Base-by-base conservation (phyloP, 768 basidiomycete species). In the Rhodotorula graminis region DNA sequence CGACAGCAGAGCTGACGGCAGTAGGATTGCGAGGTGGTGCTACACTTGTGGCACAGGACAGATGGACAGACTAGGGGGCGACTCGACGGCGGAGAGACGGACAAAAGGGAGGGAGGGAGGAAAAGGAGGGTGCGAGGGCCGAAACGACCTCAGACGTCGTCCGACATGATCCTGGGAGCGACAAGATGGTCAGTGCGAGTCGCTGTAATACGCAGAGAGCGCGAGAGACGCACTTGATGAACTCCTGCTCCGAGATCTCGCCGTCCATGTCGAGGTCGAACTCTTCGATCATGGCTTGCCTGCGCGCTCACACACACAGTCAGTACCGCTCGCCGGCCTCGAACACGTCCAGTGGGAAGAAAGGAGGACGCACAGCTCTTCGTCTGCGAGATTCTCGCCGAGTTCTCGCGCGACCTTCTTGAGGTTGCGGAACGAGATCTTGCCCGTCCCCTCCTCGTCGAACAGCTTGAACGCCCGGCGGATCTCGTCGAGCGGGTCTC, bases 191-290 rank as follows among this genome's bases (percentile, higher is more conserved):
- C 11, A 37, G 53, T n/a, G 0, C 37, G 62, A 27, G 49, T 12
- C 19, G 4, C 29, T 46, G 4, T 23, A 1, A 19, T 2, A 18
- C 14, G 5, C 18, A 37, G 37, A 37, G 37, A 37, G 29, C 3
- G n/a, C 33, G 12, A 25, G 16, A 9, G 37, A 55, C 68, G 23
- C 10, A 73, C 75, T 68, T 73, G 59, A 79, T 76, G 83, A 99
- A 98, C 81, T 99, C 96, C 79, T 91, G 88, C 80, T 94, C 90
- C 79, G 88, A 93, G 81, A 98, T 98, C 83, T 95, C 95, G 42
- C 94, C 93, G 76, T 99, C 96, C 80, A 93, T 89, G 83, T 99
- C 96, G 37, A 99, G 87, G 82, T 99, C 96, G 80, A 99, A 99
- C 82, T 99, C 96, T 78, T 99, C 96, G 79, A 99, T 99, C 96